A percentile compares a stretch with the other conserved stretches of the same genome.
Evolutionary conservation across 257 asterid genomes (phyloP).

Genomic region (Fraxinus americana): DNA sequence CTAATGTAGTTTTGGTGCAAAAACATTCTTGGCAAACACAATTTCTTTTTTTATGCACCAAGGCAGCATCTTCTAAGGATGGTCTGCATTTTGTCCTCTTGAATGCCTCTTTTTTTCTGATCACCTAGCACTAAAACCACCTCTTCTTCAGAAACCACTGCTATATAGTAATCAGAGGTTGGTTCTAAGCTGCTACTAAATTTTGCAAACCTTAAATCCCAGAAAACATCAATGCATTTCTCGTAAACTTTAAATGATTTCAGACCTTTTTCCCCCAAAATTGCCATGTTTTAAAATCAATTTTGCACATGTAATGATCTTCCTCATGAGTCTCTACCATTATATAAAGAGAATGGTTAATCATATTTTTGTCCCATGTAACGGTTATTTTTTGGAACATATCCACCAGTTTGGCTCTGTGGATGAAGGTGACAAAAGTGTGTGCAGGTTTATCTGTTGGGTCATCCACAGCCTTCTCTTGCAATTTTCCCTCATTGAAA

Average conservation of each 20-base stretch:
- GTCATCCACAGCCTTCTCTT: slow-evolving; percentile 31
- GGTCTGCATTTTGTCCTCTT: slow-evolving; percentile 56
- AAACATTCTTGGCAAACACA: slow-evolving; percentile 72
- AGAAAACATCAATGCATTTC: slow-evolving; percentile 60
- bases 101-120: slow-evolving; percentile 60
- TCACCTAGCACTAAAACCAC: slow-evolving; percentile 67
- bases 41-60: slow-evolving; percentile 79
- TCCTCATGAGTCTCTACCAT: slow-evolving; percentile 47
- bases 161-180: slow-evolving; percentile 65
- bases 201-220: slow-evolving; percentile 77
- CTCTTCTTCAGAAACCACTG: slow-evolving; percentile 58
- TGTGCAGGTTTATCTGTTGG: slow-evolving; percentile 37
- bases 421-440: slow-evolving; percentile 66
- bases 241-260: slow-evolving; percentile 63
- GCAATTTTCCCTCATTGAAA: slow-evolving; percentile 21
- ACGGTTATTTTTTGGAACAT: slow-evolving; percentile 40
- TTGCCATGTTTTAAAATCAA: slow-evolving; percentile 89
- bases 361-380: slow-evolving; percentile 72
- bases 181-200: slow-evolving; percentile 61
- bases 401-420: slow-evolving; percentile 47
- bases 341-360: slow-evolving; percentile 66
- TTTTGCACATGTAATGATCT: slow-evolving; percentile 68
- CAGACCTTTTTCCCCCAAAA: slow-evolving; percentile 80
- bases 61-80: slow-evolving; percentile 40
- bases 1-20: slow-evolving; percentile 64